phyloP scores from a whole-genome alignment of 352 stramenopile genomes.

The Saprolegnia diclina region DNA sequence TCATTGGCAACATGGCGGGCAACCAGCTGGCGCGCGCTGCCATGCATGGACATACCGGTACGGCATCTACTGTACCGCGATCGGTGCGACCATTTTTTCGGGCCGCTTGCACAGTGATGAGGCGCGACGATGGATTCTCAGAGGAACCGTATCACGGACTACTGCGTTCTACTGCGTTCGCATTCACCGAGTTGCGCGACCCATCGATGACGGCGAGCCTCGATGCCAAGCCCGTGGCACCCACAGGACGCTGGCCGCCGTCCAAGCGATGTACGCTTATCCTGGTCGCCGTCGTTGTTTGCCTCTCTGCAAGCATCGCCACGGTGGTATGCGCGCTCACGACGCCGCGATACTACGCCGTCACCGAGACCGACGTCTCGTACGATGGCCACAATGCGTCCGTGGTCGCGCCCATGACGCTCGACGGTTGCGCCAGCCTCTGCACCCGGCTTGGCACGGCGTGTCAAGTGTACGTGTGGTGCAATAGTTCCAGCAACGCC shows the following conservation, averaged over 20 bases:
- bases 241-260: no score
- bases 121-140: not conserved
- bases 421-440: not conserved
- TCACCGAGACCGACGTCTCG: not conserved
- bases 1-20: no score
- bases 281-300: not conserved
- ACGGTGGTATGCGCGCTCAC: not conserved
- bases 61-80: no score
- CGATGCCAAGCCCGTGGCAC: no score
- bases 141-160: not conserved
- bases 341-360: not conserved
- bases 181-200: not conserved
- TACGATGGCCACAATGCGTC: not conserved
- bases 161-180: not conserved
- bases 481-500: not conserved
- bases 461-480: not conserved
- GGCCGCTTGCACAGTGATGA: not conserved
- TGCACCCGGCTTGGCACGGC: not conserved
- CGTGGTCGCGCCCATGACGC: not conserved
- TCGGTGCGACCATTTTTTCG: not conserved
- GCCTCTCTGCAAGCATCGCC: not conserved
- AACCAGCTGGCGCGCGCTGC: no score
- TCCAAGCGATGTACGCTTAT: not conserved
- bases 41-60: no score
- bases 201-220: no score